These are phyloP conservation scores for Castanospermum australe DNA, from an alignment of 306 rosid species.

Conservation along the genomic window DNA sequence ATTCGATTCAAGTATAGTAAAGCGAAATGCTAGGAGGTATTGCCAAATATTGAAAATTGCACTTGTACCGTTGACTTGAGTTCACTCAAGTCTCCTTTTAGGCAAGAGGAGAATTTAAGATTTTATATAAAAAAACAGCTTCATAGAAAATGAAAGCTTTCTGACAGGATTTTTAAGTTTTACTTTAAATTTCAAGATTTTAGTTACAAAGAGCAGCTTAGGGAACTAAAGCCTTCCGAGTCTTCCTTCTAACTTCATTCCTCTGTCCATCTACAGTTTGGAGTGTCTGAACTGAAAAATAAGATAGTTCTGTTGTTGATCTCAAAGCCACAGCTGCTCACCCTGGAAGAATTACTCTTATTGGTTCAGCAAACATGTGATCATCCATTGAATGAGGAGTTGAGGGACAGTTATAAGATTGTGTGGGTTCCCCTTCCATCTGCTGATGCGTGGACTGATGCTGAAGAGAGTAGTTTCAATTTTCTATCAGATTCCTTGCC, in stretches of 20 bases:
- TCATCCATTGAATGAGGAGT: slow-evolving; percentile 42
- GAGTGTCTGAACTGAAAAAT: slow-evolving; percentile 48
- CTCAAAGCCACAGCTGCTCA: slow-evolving; percentile 49
- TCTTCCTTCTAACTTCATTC: neutral
- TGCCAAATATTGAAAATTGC: neutral
- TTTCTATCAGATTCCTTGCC: slow-evolving; percentile 47
- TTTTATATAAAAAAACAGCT: too few species aligned
- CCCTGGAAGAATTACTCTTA: slow-evolving; percentile 40
- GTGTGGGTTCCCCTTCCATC: slow-evolving; percentile 65
- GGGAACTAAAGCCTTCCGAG: neutral
- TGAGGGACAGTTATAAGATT: slow-evolving; percentile 40
- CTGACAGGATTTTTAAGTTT: neutral
- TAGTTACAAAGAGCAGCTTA: neutral
- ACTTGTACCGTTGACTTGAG: neutral
- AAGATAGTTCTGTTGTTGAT: slow-evolving; percentile 54
- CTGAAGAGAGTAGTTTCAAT: slow-evolving; percentile 43
- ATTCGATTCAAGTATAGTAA: neutral
- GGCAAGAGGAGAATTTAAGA: neutral
- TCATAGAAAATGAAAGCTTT: neutral
- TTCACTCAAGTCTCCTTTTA: neutral
- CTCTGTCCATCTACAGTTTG: slow-evolving; percentile 41
- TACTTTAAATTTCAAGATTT: neutral
- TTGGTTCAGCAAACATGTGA: slow-evolving; percentile 61
- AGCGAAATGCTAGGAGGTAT: neutral
- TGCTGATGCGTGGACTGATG: slow-evolving; percentile 55